phyloP scores from a whole-genome alignment of 768 basidiomycete species.

The Trametes punicea region DNA sequence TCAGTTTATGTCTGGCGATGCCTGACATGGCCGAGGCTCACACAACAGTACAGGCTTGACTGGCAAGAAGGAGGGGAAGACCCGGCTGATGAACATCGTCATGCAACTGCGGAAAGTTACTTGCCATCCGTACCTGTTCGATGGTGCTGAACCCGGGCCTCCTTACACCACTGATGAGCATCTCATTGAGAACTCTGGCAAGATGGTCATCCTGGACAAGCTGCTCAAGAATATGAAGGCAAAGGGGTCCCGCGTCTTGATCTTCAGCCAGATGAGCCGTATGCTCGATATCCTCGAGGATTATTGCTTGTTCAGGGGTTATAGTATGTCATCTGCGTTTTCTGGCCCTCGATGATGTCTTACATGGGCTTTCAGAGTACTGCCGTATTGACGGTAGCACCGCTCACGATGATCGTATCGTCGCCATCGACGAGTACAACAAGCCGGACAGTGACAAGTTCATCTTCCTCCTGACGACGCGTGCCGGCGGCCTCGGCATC shows the following conservation, averaged over 20 bases:
- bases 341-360: neutral
- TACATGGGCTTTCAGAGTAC: slow-evolving; percentile 57
- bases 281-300: slow-evolving; percentile 97
- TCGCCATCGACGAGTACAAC: slow-evolving; percentile 97
- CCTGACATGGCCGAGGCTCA: neutral
- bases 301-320: slow-evolving; percentile 88
- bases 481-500: slow-evolving; percentile 96
- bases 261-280: slow-evolving; percentile 99
- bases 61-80: slow-evolving; percentile 98
- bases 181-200: slow-evolving; percentile 88
- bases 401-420: slow-evolving; percentile 93
- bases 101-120: slow-evolving; percentile 96
- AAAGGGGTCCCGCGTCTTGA: slow-evolving; percentile 92
- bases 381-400: slow-evolving; percentile 96
- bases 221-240: slow-evolving; percentile 81
- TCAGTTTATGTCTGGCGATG: slow-evolving; percentile 28
- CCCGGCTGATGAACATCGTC: slow-evolving; percentile 96
- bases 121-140: slow-evolving; percentile 89
- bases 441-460: slow-evolving; percentile 92
- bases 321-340: slow-evolving; percentile 53
- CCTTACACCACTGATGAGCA: slow-evolving; percentile 99
- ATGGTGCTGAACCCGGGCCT: slow-evolving; percentile 97
- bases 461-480: slow-evolving; percentile 93
- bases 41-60: slow-evolving; percentile 58
- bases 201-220: slow-evolving; percentile 98